Conservation (phyloP, 257 asterid genomes). For the Cordia subcordata region DNA sequence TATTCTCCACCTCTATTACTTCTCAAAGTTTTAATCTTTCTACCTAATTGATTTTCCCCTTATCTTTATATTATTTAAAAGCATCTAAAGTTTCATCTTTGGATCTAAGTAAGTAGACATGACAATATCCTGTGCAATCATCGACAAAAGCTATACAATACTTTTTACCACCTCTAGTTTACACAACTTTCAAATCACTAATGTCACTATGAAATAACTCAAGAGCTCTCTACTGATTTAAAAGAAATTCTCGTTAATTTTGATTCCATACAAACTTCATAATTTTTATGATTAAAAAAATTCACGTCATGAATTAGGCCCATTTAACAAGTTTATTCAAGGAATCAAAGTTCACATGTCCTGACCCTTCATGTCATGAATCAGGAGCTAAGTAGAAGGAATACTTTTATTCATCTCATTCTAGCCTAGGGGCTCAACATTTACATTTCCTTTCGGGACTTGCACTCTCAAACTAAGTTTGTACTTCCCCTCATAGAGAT, state of each 20-base stretch:
- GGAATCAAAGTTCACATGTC: neutral
- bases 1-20: neutral
- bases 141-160: neutral
- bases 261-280: neutral
- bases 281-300: neutral
- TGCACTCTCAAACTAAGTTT: too few relatives aligned
- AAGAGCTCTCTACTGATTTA: neutral
- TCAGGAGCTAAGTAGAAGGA: too few relatives aligned
- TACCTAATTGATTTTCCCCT: neutral
- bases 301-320: neutral
- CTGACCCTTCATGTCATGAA: neutral
- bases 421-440: too few relatives aligned
- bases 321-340: neutral
- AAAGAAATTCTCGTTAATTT: neutral
- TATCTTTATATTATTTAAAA: neutral
- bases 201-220: neutral
- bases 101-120: neutral
- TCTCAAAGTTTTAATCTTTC: neutral
- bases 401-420: too few relatives aligned
- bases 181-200: neutral
- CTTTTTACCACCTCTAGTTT: neutral
- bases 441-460: too few relatives aligned
- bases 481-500: too few relatives aligned
- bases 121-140: slow-evolving; percentile 3
- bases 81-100: neutral